These are phyloP conservation scores for Aspergillus aculeatus DNA, from an alignment of 2,329 filamentous ascomycete genomes.

Conservation along the genomic window DNA sequence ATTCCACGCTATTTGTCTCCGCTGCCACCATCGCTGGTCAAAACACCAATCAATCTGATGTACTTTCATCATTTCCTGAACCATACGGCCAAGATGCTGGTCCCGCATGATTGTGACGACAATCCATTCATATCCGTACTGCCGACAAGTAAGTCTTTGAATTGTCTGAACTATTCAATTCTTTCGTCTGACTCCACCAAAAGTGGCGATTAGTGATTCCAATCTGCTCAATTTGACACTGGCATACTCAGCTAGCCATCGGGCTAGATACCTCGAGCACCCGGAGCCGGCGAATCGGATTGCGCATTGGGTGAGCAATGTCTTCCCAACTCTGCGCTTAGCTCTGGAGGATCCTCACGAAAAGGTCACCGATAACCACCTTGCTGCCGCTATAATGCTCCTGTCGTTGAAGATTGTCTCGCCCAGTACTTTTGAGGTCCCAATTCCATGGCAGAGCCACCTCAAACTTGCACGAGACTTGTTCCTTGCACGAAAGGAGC, in stretches of 20 bases:
- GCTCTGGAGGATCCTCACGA: conserved; percentile 62
- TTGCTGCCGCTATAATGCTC: conserved; percentile 82
- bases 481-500: conserved; percentile 65
- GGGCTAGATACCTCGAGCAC: conserved; percentile 71
- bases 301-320: conserved; percentile 74
- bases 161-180: neutral
- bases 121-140: conserved; percentile 62
- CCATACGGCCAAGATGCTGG: conserved; percentile 69
- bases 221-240: conserved; percentile 75
- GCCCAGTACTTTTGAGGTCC: conserved; percentile 75
- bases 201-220: conserved; percentile 44
- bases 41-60: conserved; percentile 78
- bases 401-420: conserved; percentile 80
- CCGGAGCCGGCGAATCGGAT: conserved; percentile 74
- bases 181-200: conserved; percentile 43
- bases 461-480: conserved; percentile 73
- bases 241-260: conserved; percentile 81
- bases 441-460: conserved; percentile 77
- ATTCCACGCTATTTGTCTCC: conserved; percentile 58
- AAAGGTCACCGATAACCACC: conserved; percentile 68
- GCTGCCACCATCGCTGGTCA: conserved; percentile 57
- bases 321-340: conserved; percentile 63
- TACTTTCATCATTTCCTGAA: conserved; percentile 75
- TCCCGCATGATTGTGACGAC: conserved; percentile 61
- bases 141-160: conserved; percentile 55